phyloP scores from a whole-genome alignment of 768 basidiomycete species.

The Kwoniella europaea region DNA sequence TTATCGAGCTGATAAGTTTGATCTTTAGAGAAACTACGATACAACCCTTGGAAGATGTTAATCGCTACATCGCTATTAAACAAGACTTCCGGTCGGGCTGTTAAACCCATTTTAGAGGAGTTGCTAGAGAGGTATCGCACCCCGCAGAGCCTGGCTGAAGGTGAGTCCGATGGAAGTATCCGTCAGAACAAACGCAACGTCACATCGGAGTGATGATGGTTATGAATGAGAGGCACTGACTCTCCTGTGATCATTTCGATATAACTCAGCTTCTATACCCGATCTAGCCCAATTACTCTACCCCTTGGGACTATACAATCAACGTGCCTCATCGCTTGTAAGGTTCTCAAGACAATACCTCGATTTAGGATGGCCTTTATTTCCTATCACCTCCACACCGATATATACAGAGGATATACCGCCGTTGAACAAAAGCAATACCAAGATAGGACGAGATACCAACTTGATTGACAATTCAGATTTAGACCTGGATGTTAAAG shows the following conservation, averaged over 20 bases:
- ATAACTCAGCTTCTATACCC: conserved; percentile 60
- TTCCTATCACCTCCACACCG: background rate
- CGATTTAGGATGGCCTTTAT: conserved; percentile 37
- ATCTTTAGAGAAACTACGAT: conserved; percentile 41
- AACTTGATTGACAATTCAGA: background rate
- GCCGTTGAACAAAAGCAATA: background rate
- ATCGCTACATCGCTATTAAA: conserved; percentile 73
- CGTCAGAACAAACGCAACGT: background rate
- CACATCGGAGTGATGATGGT: background rate
- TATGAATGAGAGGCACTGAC: background rate
- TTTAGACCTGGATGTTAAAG: conserved; percentile 60
- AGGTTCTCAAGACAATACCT: conserved; percentile 65
- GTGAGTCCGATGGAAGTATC: conserved; percentile 57
- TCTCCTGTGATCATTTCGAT: no score
- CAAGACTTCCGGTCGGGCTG: conserved; percentile 69
- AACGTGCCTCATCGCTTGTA: conserved; percentile 67
- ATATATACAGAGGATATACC: background rate
- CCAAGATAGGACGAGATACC: background rate
- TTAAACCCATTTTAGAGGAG: conserved; percentile 70
- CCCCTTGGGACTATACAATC: conserved; percentile 67
- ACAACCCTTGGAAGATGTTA: conserved; percentile 70
- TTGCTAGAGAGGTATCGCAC: conserved; percentile 68
- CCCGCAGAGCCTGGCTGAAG: conserved; percentile 65
- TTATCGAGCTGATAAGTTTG: background rate
- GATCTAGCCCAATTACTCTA: conserved; percentile 63